Evolutionary conservation across 1,284 basidiomycete species (phyloP).

Genomic region (Bjerkandera adusta): DNA sequence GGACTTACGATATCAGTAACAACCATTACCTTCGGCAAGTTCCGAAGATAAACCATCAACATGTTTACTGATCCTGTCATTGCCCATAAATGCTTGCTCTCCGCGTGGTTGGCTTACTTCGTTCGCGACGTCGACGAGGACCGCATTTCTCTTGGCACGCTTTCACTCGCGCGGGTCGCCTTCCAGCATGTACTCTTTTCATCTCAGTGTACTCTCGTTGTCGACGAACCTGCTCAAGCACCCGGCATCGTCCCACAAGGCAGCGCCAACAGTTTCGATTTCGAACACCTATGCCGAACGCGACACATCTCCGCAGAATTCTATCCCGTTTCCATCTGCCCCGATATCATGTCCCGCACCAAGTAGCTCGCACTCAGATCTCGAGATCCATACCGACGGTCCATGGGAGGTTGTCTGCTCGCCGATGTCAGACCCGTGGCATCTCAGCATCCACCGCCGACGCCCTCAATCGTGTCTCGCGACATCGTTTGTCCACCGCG

Average conservation of each 20-base stretch:
- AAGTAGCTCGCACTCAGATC: neutral
- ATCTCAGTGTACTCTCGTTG: slow-evolving; percentile 3
- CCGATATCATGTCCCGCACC: slow-evolving; percentile 23
- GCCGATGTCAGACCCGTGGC: slow-evolving; percentile 12
- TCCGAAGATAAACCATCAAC: too few relatives aligned
- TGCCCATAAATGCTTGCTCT: too few relatives aligned
- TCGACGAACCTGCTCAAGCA: slow-evolving; percentile 7
- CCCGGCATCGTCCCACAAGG: slow-evolving; percentile 21
- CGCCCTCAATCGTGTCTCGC: slow-evolving; percentile 24
- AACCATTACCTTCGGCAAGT: too few relatives aligned
- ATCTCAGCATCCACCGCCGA: slow-evolving; percentile 22
- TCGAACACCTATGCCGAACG: slow-evolving; percentile 27
- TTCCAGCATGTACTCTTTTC: slow-evolving; percentile 4
- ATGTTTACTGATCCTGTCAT: too few relatives aligned
- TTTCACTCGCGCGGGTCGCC: slow-evolving; percentile 10
- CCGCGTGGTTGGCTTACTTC: too few relatives aligned
- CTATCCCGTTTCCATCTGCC: slow-evolving; percentile 29
- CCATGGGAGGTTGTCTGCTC: slow-evolving; percentile 3
- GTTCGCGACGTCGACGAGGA: too few relatives aligned
- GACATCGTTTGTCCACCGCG: slow-evolving; percentile 21
- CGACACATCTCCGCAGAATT: slow-evolving; percentile 16
- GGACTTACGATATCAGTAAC: too few relatives aligned
- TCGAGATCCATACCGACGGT: slow-evolving; percentile 3
- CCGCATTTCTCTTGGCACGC: too few relatives aligned
- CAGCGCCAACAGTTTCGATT: slow-evolving; percentile 25